Conservation (phyloP, 2,329 filamentous ascomycete species). For the Davidsoniella eucalypti region DNA sequence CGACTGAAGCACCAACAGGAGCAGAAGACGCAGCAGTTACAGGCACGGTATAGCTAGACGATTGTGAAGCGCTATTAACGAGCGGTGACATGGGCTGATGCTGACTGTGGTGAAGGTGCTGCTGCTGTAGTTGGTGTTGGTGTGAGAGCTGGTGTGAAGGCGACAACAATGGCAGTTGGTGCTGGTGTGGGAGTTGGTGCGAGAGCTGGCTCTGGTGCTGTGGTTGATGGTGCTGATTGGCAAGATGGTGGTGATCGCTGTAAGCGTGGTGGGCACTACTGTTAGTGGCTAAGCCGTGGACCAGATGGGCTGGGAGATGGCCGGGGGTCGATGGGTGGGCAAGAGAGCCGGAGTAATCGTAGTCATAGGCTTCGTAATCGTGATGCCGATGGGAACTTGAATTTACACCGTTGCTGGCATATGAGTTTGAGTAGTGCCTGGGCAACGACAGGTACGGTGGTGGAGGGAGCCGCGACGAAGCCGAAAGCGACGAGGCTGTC, state of each 20-base stretch:
- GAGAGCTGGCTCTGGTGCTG: background rate
- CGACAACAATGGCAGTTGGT: conserved; percentile 7
- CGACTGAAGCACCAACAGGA: conserved; percentile 22
- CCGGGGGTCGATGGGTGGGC: conserved; percentile 2
- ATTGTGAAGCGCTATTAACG: background rate
- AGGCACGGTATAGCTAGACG: conserved; percentile 4
- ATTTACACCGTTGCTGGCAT: background rate
- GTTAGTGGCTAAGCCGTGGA: conserved; percentile 1
- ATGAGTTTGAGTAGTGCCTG: background rate
- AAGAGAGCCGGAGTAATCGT: conserved; percentile 7
- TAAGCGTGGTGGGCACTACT: conserved; percentile 6
- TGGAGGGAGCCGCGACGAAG: conserved; percentile 7
- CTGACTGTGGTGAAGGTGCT: conserved; percentile 6
- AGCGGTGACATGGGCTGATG: conserved; percentile 4
- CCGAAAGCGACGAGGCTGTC: conserved; percentile 7
- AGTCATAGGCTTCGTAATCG: conserved; percentile 11
- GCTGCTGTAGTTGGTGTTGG: conserved; percentile 25
- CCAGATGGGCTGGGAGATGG: conserved; percentile 4
- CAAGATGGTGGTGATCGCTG: conserved; percentile 16
- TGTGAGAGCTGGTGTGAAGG: conserved; percentile 16
- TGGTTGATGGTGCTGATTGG: conserved; percentile 30
- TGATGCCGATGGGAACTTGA: conserved; percentile 4
- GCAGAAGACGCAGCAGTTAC: conserved; percentile 17
- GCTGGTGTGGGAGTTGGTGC: conserved; percentile 18
- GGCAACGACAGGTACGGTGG: conserved; percentile 7